Percentiles rank a stretch among this genome's conserved stretches.
Conservation (phyloP, 805 yeast species). For the Vanderwaltozyma verrucispora region DNA sequence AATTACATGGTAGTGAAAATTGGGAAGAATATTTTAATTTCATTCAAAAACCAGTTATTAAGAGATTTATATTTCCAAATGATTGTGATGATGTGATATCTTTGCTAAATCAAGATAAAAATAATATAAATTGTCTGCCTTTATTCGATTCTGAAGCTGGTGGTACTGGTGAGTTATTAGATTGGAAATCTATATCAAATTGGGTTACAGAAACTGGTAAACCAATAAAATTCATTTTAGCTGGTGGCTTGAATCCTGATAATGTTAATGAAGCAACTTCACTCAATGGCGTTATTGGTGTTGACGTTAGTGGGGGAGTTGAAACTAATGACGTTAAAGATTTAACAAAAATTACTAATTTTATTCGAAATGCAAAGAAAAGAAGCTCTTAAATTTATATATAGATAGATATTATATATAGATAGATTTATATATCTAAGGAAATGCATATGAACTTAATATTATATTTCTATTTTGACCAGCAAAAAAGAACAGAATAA, state of each 20-base stretch:
- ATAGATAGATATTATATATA: not conserved
- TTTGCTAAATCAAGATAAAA: slow-evolving; percentile 9
- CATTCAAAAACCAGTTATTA: slow-evolving; percentile 50
- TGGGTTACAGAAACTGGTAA: slow-evolving; percentile 31
- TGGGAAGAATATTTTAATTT: slow-evolving; percentile 32
- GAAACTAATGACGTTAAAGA: slow-evolving; percentile 76
- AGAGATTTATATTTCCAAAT: slow-evolving; percentile 53
- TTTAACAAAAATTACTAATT: slow-evolving; percentile 44
- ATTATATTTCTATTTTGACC: not conserved
- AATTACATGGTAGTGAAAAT: slow-evolving; percentile 66
- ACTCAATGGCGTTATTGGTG: slow-evolving; percentile 60
- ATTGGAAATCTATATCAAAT: slow-evolving; percentile 49
- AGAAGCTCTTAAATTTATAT: not conserved
- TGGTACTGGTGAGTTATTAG: slow-evolving; percentile 77
- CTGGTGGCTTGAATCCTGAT: slow-evolving; percentile 80
- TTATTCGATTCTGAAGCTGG: slow-evolving; percentile 83
- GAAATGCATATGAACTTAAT: not conserved
- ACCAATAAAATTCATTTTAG: slow-evolving; percentile 44
- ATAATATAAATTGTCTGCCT: slow-evolving; percentile 25
- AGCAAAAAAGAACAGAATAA: too few relatives aligned
- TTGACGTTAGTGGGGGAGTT: slow-evolving; percentile 93
- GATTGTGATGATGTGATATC: slow-evolving; percentile 34
- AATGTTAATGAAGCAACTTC: slow-evolving; percentile 52
- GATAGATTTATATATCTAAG: too few relatives aligned
- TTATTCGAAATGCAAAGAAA: slow-evolving; percentile 43